Evolutionary conservation across 2,329 filamentous ascomycete species (phyloP).

Genomic region (Arthrinium phaeospermum): DNA sequence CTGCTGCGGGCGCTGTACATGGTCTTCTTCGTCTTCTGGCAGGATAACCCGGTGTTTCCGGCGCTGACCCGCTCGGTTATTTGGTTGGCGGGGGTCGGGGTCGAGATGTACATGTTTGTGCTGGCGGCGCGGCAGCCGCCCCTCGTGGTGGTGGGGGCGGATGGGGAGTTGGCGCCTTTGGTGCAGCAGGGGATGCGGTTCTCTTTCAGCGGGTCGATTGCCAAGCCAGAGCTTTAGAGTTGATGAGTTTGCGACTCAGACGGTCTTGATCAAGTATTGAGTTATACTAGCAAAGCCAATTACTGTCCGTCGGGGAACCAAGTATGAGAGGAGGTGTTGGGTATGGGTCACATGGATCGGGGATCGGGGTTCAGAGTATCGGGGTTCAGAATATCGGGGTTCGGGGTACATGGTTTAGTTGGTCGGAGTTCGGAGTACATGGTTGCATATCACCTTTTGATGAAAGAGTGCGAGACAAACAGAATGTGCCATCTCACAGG

Average conservation of each 20-base stretch:
- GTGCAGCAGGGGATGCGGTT: neutral
- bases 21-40: conserved; percentile 36
- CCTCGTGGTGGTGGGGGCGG: neutral
- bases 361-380: neutral
- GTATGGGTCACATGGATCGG: neutral
- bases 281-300: rapidly evolving
- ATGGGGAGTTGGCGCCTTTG: neutral
- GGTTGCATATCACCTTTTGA: neutral
- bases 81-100: neutral
- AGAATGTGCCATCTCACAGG: neutral
- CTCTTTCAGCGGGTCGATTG: neutral
- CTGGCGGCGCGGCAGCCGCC: neutral
- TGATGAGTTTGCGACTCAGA: neutral
- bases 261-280: neutral
- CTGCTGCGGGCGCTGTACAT: conserved; percentile 35
- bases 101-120: neutral
- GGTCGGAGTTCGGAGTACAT: neutral
- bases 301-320: neutral
- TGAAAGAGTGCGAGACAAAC: neutral
- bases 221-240: neutral
- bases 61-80: neutral
- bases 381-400: neutral
- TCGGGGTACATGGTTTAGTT: neutral
- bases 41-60: neutral
- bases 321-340: neutral